A percentile compares a stretch with the other conserved stretches of the same genome.
Conservation (phyloP, 2,329 filamentous ascomycete species). For the Fusarium succisae region DNA sequence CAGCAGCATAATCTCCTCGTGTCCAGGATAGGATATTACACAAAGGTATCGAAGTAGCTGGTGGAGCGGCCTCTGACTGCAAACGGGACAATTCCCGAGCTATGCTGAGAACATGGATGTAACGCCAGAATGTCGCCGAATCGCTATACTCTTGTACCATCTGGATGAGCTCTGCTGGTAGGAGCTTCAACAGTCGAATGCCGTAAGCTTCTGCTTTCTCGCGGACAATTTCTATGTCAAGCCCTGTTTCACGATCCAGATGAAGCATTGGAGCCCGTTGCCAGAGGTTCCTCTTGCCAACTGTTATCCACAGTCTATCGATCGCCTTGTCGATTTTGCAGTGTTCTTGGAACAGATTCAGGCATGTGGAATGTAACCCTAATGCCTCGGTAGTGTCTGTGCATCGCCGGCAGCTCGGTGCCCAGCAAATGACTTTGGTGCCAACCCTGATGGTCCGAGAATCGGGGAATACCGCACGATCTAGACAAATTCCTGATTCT, state of each 20-base stretch:
- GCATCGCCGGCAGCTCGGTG: not conserved
- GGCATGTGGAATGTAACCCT: not conserved
- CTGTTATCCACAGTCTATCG: conserved; percentile 2
- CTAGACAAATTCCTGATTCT: not conserved
- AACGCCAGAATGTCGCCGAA: conserved; percentile 4
- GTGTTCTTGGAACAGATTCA: not conserved
- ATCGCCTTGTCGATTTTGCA: not conserved
- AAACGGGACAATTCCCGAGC: not conserved
- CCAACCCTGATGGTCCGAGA: not conserved
- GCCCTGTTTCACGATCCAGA: not conserved
- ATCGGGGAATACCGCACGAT: not conserved
- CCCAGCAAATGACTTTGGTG: not conserved
- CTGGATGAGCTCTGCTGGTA: conserved; percentile 7
- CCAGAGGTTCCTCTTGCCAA: conserved; percentile 1
- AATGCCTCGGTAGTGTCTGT: not conserved
- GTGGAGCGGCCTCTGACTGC: not conserved
- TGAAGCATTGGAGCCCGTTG: conserved; percentile 1
- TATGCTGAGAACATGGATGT: not conserved
- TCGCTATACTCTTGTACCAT: conserved; percentile 4
- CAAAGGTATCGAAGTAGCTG: not conserved
- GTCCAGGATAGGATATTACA: conserved; percentile 5
- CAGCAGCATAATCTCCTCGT: not conserved
- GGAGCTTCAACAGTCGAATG: not conserved
- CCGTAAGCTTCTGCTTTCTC: conserved; percentile 1
- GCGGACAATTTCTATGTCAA: not conserved